These are phyloP conservation scores for Aspergillus sclerotioniger DNA, from an alignment of 495 filamentous ascomycete genomes.

Conservation along the genomic window DNA sequence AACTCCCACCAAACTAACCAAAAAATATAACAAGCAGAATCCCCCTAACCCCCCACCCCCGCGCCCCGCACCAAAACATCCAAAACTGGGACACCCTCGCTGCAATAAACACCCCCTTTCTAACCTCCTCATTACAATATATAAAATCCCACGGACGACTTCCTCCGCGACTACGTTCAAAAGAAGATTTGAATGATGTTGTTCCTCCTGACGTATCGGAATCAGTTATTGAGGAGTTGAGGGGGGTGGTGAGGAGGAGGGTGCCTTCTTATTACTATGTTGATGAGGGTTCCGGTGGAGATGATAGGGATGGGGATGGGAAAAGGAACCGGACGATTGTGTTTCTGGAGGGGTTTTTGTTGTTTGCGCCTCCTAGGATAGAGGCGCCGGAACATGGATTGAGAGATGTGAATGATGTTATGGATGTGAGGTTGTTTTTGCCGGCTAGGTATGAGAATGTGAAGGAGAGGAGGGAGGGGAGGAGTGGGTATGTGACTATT, in stretches of 20 bases:
- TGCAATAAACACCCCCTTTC: constrained; percentile 64
- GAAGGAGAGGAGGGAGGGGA: constrained; percentile 63
- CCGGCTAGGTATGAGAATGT: constrained; percentile 58
- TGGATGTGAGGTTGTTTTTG: constrained; percentile 77
- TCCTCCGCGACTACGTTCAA: constrained; percentile 63
- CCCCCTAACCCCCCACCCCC: constrained; percentile 44
- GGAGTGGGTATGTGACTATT: constrained; percentile 83
- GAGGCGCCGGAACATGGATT: constrained; percentile 20
- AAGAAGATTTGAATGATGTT: constrained; percentile 72
- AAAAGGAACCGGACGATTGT: constrained; percentile 44
- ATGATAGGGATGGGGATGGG: neutral
- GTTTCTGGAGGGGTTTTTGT: constrained; percentile 81
- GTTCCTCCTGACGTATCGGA: constrained; percentile 49
- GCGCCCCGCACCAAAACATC: constrained; percentile 32
- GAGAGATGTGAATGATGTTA: constrained; percentile 46
- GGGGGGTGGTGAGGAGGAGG: constrained; percentile 18
- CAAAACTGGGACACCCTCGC: constrained; percentile 86
- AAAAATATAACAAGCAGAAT: constrained; percentile 36
- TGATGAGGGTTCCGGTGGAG: neutral
- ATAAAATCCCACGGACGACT: constrained; percentile 64
- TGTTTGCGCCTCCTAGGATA: constrained; percentile 55
- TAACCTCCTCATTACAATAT: constrained; percentile 59
- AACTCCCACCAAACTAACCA: neutral
- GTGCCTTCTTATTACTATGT: too few species aligned
- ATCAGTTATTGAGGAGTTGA: constrained; percentile 15